Evolutionary conservation across 495 filamentous ascomycete genomes (phyloP).

Genomic region (Penicillium longicatenatum): DNA sequence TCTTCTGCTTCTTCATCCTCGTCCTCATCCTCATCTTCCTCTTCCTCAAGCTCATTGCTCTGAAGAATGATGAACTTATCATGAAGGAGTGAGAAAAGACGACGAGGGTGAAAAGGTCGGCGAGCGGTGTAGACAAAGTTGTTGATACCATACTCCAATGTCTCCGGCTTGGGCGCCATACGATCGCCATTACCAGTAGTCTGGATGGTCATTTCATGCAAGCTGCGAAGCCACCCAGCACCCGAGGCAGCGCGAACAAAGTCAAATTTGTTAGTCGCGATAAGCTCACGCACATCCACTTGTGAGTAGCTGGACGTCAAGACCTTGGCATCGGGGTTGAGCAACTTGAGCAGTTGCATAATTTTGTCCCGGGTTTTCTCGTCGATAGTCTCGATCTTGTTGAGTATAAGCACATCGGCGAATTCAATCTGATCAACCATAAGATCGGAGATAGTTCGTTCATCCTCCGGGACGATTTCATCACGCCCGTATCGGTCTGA

Average conservation of each 20-base stretch:
- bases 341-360: slow-evolving; percentile 42
- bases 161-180: slow-evolving; percentile 57
- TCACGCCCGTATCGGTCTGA: slow-evolving; percentile 48
- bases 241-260: slow-evolving; percentile 46
- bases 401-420: slow-evolving; percentile 59
- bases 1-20: slow-evolving; percentile 40
- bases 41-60: slow-evolving; percentile 41
- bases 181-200: slow-evolving; percentile 44
- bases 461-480: slow-evolving; percentile 53
- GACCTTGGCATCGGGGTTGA: slow-evolving; percentile 55
- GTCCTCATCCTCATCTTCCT: slow-evolving; percentile 32
- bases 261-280: slow-evolving; percentile 51
- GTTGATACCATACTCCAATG: slow-evolving; percentile 56
- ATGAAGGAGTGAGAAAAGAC: slow-evolving; percentile 51
- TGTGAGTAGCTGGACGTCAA: slow-evolving; percentile 47
- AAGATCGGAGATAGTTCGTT: slow-evolving; percentile 60
- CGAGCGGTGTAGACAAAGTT: slow-evolving; percentile 57
- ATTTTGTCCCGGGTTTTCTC: slow-evolving; percentile 41
- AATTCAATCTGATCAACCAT: slow-evolving; percentile 67
- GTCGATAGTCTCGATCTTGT: slow-evolving; percentile 53
- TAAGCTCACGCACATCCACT: slow-evolving; percentile 52
- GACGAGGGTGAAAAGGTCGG: slow-evolving; percentile 54
- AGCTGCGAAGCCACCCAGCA: slow-evolving; percentile 50
- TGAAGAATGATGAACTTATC: slow-evolving; percentile 58
- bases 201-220: slow-evolving; percentile 52